phyloP scores from a whole-genome alignment of 371 early-diverging fungal species.

The Circinella minor region DNA sequence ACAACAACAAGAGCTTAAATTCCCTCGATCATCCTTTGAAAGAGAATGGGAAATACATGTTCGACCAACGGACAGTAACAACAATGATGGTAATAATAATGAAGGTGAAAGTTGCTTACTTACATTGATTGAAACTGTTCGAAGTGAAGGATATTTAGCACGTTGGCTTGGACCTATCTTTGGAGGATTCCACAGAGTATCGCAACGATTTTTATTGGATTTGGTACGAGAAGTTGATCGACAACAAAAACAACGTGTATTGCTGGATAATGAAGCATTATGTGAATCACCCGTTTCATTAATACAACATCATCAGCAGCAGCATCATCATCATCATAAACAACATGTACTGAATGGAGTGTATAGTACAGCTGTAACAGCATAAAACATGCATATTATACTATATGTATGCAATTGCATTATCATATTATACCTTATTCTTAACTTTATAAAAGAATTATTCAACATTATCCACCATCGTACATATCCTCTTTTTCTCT shows the following conservation, averaged over 20 bases:
- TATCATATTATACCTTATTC: too few relatives aligned
- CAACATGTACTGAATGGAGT: constrained; percentile 4
- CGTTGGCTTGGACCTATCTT: constrained; percentile 29
- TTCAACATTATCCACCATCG: too few relatives aligned
- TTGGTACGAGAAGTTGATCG: constrained; percentile 23
- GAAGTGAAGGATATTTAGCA: constrained; percentile 23
- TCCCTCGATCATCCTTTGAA: constrained; percentile 17
- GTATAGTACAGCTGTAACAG: not conserved
- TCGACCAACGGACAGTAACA: constrained; percentile 2
- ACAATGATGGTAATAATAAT: too few relatives aligned
- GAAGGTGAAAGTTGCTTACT: constrained; percentile 1
- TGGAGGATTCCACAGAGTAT: constrained; percentile 24
- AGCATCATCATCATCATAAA: constrained; percentile 4
- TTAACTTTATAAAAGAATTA: too few relatives aligned
- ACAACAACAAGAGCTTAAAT: constrained; percentile 3
- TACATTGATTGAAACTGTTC: constrained; percentile 23
- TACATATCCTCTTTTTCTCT: too few relatives aligned
- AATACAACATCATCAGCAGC: not conserved
- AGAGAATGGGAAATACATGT: constrained; percentile 28
- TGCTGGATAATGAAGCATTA: constrained; percentile 5
- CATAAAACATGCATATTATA: not conserved
- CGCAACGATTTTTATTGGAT: constrained; percentile 25
- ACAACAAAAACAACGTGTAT: constrained; percentile 20
- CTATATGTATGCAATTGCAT: too few relatives aligned
- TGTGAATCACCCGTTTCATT: constrained; percentile 19